Evolutionary conservation across 2,329 filamentous ascomycete genomes (phyloP).

Genomic region (Tolypocladium tropicale): DNA sequence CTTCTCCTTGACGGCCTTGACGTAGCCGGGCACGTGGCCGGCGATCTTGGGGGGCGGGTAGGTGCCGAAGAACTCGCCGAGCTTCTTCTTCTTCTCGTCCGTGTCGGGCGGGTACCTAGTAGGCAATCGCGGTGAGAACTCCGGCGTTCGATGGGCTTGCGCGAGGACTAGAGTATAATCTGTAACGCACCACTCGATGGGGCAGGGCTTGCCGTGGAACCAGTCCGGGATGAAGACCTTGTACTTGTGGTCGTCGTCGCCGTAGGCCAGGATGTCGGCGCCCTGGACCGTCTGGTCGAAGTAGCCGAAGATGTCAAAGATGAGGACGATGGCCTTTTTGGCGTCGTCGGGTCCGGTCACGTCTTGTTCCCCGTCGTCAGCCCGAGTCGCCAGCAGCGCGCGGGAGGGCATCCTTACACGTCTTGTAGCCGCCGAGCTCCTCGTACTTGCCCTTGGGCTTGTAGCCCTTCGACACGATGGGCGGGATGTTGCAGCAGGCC

Average conservation of each 20-base stretch:
- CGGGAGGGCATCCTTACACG: constrained; percentile 23
- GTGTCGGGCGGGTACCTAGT: constrained; percentile 52
- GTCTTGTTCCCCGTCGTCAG: constrained; percentile 28
- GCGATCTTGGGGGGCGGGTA: constrained; percentile 37
- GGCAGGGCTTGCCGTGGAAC: constrained; percentile 64
- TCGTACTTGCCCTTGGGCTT: constrained; percentile 45
- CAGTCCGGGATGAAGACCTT: constrained; percentile 87
- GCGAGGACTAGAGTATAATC: background rate
- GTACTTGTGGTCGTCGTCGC: constrained; percentile 54
- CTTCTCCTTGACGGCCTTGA: constrained; percentile 40
- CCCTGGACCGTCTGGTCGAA: constrained; percentile 61
- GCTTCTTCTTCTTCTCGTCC: constrained; percentile 49
- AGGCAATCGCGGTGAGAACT: no score
- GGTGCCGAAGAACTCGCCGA: constrained; percentile 47
- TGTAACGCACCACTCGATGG: constrained; percentile 35
- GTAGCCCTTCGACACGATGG: constrained; percentile 46
- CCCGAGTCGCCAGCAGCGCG: background rate
- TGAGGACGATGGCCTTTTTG: constrained; percentile 48
- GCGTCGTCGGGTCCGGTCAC: constrained; percentile 36
- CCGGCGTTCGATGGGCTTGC: no score
- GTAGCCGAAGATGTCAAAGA: constrained; percentile 63
- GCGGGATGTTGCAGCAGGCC: constrained; percentile 49
- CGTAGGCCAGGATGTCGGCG: constrained; percentile 52
- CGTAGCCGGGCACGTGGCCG: constrained; percentile 41
- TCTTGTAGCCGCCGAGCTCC: constrained; percentile 44